Evolutionary conservation across 2,329 filamentous ascomycete genomes (phyloP).

Genomic region (Davidsoniella neocaledoniae): DNA sequence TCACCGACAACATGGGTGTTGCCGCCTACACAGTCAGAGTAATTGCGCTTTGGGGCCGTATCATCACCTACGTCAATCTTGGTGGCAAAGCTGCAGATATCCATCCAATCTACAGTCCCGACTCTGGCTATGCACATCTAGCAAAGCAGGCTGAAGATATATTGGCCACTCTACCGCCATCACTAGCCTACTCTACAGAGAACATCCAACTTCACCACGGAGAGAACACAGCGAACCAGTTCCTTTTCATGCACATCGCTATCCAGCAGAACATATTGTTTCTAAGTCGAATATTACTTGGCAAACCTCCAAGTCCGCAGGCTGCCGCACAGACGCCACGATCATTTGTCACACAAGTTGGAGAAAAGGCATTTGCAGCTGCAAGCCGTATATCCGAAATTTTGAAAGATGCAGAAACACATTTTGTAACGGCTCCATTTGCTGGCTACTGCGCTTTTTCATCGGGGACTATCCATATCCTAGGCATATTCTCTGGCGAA

Average conservation of each 20-base stretch:
- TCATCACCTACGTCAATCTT: slow-evolving; percentile 80
- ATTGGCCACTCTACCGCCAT: slow-evolving; percentile 48
- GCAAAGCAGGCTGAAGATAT: slow-evolving; percentile 57
- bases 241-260: slow-evolving; percentile 78
- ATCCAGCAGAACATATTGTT: slow-evolving; percentile 83
- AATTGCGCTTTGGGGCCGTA: slow-evolving; percentile 76
- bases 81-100: slow-evolving; percentile 68
- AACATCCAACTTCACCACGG: slow-evolving; percentile 75
- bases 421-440: slow-evolving; percentile 77
- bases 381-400: slow-evolving; percentile 77
- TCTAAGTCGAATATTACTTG: slow-evolving; percentile 49
- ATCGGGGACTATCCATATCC: slow-evolving; percentile 85
- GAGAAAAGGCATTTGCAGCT: slow-evolving; percentile 60
- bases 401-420: slow-evolving; percentile 57
- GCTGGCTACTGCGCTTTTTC: slow-evolving; percentile 89
- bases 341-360: slow-evolving; percentile 59
- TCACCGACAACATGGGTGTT: slow-evolving; percentile 76
- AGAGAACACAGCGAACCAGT: slow-evolving; percentile 77
- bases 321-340: slow-evolving; percentile 45
- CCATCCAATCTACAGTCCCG: slow-evolving; percentile 62
- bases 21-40: slow-evolving; percentile 76
- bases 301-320: slow-evolving; percentile 19
- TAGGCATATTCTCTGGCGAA: slow-evolving; percentile 79
- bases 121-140: slow-evolving; percentile 60
- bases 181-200: slow-evolving; percentile 58